Base-by-base conservation (phyloP, 192 early-diverging fungal species). In the Mortierella hygrophila region DNA sequence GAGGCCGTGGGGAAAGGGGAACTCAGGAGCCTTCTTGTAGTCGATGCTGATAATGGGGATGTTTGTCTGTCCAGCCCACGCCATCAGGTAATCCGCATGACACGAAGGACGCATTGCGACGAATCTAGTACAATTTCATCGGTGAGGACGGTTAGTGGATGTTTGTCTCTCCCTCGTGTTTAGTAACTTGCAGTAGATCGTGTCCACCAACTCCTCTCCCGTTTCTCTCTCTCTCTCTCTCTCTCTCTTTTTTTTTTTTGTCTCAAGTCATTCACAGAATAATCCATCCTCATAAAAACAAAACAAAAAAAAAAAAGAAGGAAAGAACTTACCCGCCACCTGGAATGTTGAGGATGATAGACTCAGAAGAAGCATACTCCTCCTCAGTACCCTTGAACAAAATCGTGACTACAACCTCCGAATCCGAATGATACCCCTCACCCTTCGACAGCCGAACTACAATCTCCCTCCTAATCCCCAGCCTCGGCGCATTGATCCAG, bases 11-110 rank as follows among this genome's bases (percentile, higher is more conserved):
- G 98, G 98, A 80, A 96, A 99, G n/a, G 98, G 98, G 71, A 92
- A 93, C 88, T 98, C 98, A 47, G 97, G 98, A 10, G 97, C 96
- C 87, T 99, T 99, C 71, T 95, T 96, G 75, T 99, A 99, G 79
- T 99, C 93, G 63, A 99, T 90, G 73, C 93, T 93, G 41, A 97
- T 82, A 16, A 99, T 93, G 3, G 96, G 95, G 0, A 95, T 81
- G 15, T 90, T 88, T 2, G 94, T 95, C 47, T 89, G 88, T 32
- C 90, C 89, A n/a, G 97, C 96, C 95, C 95, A 98, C 3, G 88
- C 88, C 40, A 95, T 92, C 54, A 97, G 76, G 78, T 97, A 95
- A 75, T 98, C 97, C 74, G 96, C 94, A 68, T 99, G 98, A 74
- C 95, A 95, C 20, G 87, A 89, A 35, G 98, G 98, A 16, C 92